Evolutionary conservation across 208 protist genomes (phyloP), one percentile per base, ranked within the genome.

Genomic region (Trypanosoma melophagium): DNA sequence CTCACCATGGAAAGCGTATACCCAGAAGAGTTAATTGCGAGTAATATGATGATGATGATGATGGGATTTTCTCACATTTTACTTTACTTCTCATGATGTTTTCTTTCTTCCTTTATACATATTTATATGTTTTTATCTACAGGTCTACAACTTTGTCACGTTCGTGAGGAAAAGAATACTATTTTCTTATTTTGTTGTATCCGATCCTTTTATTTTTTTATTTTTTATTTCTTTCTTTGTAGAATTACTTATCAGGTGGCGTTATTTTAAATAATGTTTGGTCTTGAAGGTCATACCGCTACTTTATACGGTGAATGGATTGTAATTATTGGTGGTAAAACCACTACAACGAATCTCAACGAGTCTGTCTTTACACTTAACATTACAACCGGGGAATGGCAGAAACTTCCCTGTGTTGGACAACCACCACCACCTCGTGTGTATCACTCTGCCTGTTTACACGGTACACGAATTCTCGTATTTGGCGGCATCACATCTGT

Each of bases 1-100:
- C 59, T 75, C 80, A 3, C 76, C 87, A 41, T 96, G 90, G 88
- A 96, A 94, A 63, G 71, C 76, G 0, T 96, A 89, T 59, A 93
- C 83, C 1, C 77, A 85, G 35, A 74, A 74, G 21, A 35, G 51
- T 21, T 79, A 21, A 78, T 24, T 61, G 31, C 22, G 76, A 69
- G 53, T 81, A 60, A 58, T 54, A 62, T 41, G 28, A 7, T 41
- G 44, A 35, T 35, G 28, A 35, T 35, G 28, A 35, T 35, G 28
- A 35, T 35, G 28, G 5, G 59, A 2, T 17, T 56, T 56, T 35
- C 0, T n/a, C 52, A 16, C n/a, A 25, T 51, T 75, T 64, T 17
- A 25, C 57, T 49, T 64, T 53, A 50, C 3, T 50, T 64, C n/a
- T 56, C 16, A 19, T 61, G 42, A 14, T 47, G 8, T 35, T 35